These are phyloP conservation scores for Lycium barbarum DNA, from an alignment of 257 asterid species.

Conservation along the genomic window DNA sequence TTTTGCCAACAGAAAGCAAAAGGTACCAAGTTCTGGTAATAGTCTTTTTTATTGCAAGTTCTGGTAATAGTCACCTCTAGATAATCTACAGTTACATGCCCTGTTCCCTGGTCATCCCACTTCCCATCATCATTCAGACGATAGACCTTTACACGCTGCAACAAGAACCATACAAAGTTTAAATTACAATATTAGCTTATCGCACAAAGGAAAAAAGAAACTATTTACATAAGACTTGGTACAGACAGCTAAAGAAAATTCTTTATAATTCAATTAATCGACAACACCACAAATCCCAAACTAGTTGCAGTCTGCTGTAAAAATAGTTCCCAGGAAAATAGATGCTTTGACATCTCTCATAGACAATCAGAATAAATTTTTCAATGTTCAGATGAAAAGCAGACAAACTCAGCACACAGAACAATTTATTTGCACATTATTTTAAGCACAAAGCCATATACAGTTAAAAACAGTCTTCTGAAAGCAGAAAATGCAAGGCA, in stretches of 20 bases:
- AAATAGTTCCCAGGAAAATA: not conserved
- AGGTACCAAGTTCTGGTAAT: not conserved
- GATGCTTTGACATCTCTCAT: conserved; percentile 12
- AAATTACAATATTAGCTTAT: not conserved
- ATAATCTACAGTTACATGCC: conserved; percentile 89
- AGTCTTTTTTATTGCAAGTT: not conserved
- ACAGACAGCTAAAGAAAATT: conserved; percentile 18
- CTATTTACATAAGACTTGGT: not conserved
- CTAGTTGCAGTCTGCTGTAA: not conserved
- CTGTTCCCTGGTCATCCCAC: conserved; percentile 99
- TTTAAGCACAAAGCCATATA: not conserved
- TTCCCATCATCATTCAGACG: conserved; percentile 90
- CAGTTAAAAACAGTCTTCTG: not conserved
- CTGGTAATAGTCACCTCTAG: conserved; percentile 61
- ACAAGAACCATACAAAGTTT: not conserved
- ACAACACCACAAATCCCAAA: not conserved
- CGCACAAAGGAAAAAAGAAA: not conserved
- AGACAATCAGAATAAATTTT: not conserved
- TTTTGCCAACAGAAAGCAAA: not conserved
- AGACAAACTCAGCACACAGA: not conserved
- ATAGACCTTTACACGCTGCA: conserved; percentile 96
- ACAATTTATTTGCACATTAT: not conserved
- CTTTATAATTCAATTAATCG: not conserved
- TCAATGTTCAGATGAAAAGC: not conserved
- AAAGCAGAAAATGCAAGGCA: not conserved